Conservation (phyloP, 2,329 filamentous ascomycete species). For the Colletotrichum musicola region DNA sequence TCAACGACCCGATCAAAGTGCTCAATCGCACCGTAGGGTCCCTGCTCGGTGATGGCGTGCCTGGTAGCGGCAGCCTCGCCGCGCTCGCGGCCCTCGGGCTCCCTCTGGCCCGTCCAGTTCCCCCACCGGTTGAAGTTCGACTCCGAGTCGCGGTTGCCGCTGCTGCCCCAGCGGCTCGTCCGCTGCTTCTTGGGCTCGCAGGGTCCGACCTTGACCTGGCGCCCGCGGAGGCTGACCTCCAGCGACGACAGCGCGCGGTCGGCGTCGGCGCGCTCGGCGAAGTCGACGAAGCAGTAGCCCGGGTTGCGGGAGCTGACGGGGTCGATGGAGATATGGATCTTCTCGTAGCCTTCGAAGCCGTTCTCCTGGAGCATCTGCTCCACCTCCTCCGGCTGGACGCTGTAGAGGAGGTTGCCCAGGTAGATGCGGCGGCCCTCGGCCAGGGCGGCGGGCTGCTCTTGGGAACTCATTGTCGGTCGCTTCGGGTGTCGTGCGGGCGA, state of each 20-base stretch:
- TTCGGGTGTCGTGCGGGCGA: neutral
- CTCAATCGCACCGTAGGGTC: slow-evolving; percentile 45
- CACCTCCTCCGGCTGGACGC: slow-evolving; percentile 67
- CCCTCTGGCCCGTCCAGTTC: slow-evolving; percentile 52
- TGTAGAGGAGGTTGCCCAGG: slow-evolving; percentile 71
- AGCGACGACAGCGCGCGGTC: slow-evolving; percentile 69
- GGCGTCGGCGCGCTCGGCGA: slow-evolving; percentile 68
- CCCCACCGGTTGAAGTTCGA: slow-evolving; percentile 57
- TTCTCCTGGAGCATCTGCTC: slow-evolving; percentile 66
- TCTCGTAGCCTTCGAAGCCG: slow-evolving; percentile 56
- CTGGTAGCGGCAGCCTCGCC: neutral
- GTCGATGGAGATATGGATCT: slow-evolving; percentile 77
- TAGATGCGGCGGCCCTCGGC: slow-evolving; percentile 64
- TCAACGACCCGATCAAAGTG: slow-evolving; percentile 49
- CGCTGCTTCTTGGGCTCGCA: slow-evolving; percentile 66
- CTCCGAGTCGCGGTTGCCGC: slow-evolving; percentile 39
- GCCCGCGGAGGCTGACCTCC: slow-evolving; percentile 66
- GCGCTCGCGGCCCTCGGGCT: slow-evolving; percentile 24
- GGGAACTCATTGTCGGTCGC: neutral
- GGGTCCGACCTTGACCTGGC: slow-evolving; percentile 73
- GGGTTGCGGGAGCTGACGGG: slow-evolving; percentile 77
- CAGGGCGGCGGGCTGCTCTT: slow-evolving; percentile 21
- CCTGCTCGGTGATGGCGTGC: slow-evolving; percentile 41
- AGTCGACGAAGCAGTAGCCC: slow-evolving; percentile 81
- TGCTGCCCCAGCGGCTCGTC: slow-evolving; percentile 27